These are phyloP conservation scores for Penicillium sp. DNA, from an alignment of 2,329 filamentous ascomycete species.

Conservation along the genomic window DNA sequence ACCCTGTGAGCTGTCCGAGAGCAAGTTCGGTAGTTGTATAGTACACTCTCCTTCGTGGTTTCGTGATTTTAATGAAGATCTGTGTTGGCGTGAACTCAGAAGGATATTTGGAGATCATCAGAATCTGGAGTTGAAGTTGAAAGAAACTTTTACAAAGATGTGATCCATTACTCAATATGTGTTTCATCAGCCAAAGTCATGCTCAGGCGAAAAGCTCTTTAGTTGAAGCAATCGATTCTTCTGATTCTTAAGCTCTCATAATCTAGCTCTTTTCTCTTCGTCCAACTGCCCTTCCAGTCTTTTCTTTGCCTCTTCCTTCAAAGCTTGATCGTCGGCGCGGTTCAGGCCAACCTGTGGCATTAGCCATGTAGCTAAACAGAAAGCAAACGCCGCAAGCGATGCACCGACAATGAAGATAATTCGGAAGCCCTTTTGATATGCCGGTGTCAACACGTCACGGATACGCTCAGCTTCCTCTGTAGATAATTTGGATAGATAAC, in stretches of 20 bases:
- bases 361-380: constrained; percentile 33
- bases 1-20: no score
- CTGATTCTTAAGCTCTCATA: no score
- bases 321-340: constrained; percentile 30
- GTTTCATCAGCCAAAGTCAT: no score
- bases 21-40: no score
- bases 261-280: constrained; percentile 14
- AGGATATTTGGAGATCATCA: no score
- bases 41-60: no score
- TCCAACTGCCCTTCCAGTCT: constrained; percentile 18
- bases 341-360: constrained; percentile 40
- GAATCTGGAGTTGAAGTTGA: no score
- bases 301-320: constrained; percentile 32
- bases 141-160: no score
- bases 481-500: constrained; percentile 30
- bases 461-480: constrained; percentile 24
- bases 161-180: no score
- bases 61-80: no score
- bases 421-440: constrained; percentile 41
- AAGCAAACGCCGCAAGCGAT: constrained; percentile 36
- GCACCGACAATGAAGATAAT: constrained; percentile 44
- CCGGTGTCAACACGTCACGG: constrained; percentile 32
- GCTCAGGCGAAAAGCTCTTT: no score
- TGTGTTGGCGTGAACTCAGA: no score
- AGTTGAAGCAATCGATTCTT: background rate